phyloP scores from a whole-genome alignment of 768 basidiomycete genomes.

The Tylopilus plumbeoviolaceoides region DNA sequence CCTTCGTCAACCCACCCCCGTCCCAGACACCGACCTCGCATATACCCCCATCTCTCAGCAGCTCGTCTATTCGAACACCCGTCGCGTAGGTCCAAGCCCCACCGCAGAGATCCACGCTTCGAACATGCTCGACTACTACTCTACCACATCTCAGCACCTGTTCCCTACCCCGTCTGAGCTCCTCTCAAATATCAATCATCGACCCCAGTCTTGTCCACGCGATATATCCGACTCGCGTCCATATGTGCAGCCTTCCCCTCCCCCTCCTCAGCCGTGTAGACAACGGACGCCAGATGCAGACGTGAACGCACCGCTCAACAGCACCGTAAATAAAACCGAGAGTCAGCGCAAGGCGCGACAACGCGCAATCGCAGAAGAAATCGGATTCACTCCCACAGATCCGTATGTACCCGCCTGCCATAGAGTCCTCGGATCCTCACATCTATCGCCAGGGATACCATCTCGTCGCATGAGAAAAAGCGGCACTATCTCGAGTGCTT shows the following conservation, averaged over 20 bases:
- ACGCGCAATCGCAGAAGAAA: constrained; percentile 50
- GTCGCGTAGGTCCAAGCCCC: not conserved
- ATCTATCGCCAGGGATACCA: constrained; percentile 47
- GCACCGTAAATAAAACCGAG: constrained; percentile 34
- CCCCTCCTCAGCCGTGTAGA: constrained; percentile 4
- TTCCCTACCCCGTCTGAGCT: constrained; percentile 69
- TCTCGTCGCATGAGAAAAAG: constrained; percentile 77
- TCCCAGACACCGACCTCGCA: constrained; percentile 2
- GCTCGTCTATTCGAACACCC: constrained; percentile 12
- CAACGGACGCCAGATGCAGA: constrained; percentile 13
- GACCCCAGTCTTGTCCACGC: constrained; percentile 3
- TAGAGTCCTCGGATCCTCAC: not conserved
- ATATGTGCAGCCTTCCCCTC: constrained; percentile 9
- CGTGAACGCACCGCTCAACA: not conserved
- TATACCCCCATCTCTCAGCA: constrained; percentile 9
- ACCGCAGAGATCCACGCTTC: not conserved
- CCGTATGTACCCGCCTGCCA: constrained; percentile 40
- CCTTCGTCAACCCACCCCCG: constrained; percentile 8
- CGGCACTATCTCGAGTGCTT: constrained; percentile 69
- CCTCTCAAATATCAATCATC: constrained; percentile 40
- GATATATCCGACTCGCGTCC: constrained; percentile 2
- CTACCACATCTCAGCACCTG: constrained; percentile 31
- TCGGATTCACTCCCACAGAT: constrained; percentile 58
- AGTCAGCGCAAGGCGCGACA: constrained; percentile 55
- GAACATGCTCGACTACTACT: constrained; percentile 21